A percentile compares a stretch with the other conserved stretches of the same genome.
These are phyloP conservation scores for Tetragonia tetragonoides DNA, from an alignment of 148 eudicot genomes.

Conservation along the genomic window DNA sequence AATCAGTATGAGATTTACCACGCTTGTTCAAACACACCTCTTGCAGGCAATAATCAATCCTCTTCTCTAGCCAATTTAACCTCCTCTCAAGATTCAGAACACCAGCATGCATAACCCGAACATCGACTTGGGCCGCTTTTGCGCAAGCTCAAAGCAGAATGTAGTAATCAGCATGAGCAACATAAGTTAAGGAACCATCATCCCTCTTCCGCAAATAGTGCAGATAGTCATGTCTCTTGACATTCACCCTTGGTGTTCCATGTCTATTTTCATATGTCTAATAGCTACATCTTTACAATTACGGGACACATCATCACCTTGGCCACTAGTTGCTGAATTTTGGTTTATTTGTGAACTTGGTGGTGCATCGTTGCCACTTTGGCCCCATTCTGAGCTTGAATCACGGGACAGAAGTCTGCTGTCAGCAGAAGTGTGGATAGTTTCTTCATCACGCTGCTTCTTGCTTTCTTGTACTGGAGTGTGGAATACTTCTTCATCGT, in stretches of 20 bases:
- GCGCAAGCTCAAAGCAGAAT: conserved; percentile 79
- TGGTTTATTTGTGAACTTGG: conserved; percentile 13
- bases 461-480: conserved; percentile 17
- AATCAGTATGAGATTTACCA: conserved; percentile 27
- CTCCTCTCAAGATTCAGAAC: conserved; percentile 67
- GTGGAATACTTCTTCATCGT: conserved; percentile 8
- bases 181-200: conserved; percentile 49
- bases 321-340: background rate
- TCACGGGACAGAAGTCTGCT: conserved; percentile 3
- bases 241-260: conserved; percentile 76
- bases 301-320: conserved; percentile 16
- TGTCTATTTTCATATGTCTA: conserved; percentile 51
- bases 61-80: conserved; percentile 68
- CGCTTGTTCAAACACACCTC: conserved; percentile 19
- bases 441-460: conserved; percentile 26
- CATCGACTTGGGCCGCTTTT: conserved; percentile 59
- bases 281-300: conserved; percentile 37
- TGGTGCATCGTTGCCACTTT: conserved; percentile 1
- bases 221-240: conserved; percentile 53
- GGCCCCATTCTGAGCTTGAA: background rate
- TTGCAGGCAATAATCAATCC: conserved; percentile 45
- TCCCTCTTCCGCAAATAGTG: conserved; percentile 57
- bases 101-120: conserved; percentile 64
- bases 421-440: conserved; percentile 21
- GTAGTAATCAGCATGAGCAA: conserved; percentile 83